These are phyloP conservation scores for Entamoeba invadens DNA, from an alignment of 208 protist genomes.

Conservation along the genomic window DNA sequence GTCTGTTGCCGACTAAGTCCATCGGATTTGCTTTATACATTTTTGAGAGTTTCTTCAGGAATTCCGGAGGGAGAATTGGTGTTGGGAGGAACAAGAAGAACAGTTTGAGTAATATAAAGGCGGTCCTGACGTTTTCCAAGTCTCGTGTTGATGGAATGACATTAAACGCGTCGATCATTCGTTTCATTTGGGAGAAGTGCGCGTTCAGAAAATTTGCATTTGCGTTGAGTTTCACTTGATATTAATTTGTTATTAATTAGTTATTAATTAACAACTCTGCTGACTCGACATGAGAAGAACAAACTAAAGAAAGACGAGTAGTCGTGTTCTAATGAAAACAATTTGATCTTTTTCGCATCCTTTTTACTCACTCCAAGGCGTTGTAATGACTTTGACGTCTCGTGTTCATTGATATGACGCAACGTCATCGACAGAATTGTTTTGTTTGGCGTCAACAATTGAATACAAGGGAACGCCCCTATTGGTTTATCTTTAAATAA, in stretches of 20 bases:
- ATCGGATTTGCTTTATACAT: too few species aligned
- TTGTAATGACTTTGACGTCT: neutral
- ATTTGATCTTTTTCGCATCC: neutral
- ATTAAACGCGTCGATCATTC: too few species aligned
- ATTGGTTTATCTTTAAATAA: neutral
- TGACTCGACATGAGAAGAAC: too few species aligned
- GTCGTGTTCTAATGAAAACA: neutral
- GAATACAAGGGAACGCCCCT: neutral
- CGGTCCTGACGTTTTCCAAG: neutral
- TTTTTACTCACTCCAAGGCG: neutral
- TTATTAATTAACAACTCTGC: too few species aligned
- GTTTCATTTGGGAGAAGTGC: too few species aligned
- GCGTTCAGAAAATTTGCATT: too few species aligned
- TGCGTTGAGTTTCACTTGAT: too few species aligned
- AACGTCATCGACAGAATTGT: neutral
- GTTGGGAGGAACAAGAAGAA: neutral
- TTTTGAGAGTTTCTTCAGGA: too few species aligned
- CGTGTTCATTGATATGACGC: neutral
- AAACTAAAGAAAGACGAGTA: neutral
- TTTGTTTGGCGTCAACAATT: neutral
- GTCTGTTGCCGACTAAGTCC: too few species aligned
- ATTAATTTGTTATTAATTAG: too few species aligned
- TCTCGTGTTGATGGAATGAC: too few species aligned
- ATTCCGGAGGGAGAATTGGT: neutral
- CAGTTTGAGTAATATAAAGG: neutral